These are phyloP conservation scores for Cyberlindnera veronae DNA, from an alignment of 805 yeast species.

Conservation along the genomic window DNA sequence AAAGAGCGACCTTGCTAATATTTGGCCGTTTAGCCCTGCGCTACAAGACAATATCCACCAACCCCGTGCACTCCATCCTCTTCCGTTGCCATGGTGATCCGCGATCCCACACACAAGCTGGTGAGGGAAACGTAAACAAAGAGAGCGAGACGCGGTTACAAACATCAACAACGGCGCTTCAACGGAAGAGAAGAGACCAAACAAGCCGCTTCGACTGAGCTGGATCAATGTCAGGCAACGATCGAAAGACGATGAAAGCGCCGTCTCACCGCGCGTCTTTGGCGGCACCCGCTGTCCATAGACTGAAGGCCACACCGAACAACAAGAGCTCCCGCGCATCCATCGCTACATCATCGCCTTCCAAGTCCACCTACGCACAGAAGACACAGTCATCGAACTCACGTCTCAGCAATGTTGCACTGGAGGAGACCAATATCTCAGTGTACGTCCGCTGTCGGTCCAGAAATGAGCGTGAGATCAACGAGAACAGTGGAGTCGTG, in stretches of 20 bases:
- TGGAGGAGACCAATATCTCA: constrained; percentile 39
- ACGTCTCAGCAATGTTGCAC: constrained; percentile 10
- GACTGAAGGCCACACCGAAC: constrained; percentile 5
- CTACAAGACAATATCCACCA: no score
- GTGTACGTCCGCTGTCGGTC: constrained; percentile 59
- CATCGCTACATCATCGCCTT: constrained; percentile 20
- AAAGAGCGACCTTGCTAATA: no score
- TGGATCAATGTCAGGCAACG: no score
- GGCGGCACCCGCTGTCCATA: constrained; percentile 3
- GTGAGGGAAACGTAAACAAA: no score
- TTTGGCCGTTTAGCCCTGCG: no score
- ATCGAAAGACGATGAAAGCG: constrained; percentile 6
- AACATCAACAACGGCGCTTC: no score
- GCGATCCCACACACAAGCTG: no score
- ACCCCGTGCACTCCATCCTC: no score
- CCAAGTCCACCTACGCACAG: constrained; percentile 21
- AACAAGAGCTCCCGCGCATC: constrained; percentile 17
- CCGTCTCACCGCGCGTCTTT: constrained; percentile 10
- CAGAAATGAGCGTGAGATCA: constrained; percentile 50
- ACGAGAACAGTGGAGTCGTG: constrained; percentile 53
- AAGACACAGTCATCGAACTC: constrained; percentile 23
- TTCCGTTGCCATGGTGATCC: no score
- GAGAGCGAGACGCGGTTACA: no score
- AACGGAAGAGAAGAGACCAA: no score
- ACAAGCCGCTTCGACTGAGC: no score